Percentiles rank a stretch among this genome's conserved stretches.
Conservation (phyloP, 208 protist species). For the Trypanosoma caninum region DNA sequence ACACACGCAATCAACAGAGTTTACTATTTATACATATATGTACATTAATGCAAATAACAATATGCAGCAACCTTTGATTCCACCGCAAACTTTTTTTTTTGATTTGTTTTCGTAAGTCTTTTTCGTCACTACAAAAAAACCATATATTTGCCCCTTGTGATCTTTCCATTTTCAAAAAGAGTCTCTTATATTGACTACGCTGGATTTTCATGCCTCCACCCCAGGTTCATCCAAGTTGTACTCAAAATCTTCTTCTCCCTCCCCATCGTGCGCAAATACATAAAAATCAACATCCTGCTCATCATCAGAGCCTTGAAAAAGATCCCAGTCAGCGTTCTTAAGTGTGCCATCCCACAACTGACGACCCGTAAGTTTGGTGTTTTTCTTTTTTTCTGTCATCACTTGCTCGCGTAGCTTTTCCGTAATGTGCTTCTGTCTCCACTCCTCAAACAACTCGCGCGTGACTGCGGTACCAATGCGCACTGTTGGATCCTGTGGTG, state of each 20-base stretch:
- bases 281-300: constrained; percentile 77
- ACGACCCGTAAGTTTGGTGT: constrained; percentile 76
- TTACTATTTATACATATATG: too few relatives aligned
- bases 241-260: constrained; percentile 53
- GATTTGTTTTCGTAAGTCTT: too few relatives aligned
- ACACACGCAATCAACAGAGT: too few relatives aligned
- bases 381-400: constrained; percentile 35
- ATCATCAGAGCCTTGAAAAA: constrained; percentile 62
- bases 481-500: constrained; percentile 65
- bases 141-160: too few relatives aligned
- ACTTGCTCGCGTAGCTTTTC: constrained; percentile 43
- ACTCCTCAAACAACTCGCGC: constrained; percentile 79
- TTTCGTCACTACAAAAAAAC: too few relatives aligned
- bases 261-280: constrained; percentile 28
- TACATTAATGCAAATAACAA: too few relatives aligned
- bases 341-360: constrained; percentile 86
- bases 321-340: constrained; percentile 69
- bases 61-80: too few relatives aligned
- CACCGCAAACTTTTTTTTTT: too few relatives aligned
- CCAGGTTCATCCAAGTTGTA: constrained; percentile 68
- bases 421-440: constrained; percentile 54
- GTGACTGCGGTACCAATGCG: constrained; percentile 76
- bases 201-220: not conserved
- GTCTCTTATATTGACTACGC: not conserved
- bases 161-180: too few relatives aligned